Conservation (phyloP, 129 eudicot genomes). For the Erigeron canadensis region DNA sequence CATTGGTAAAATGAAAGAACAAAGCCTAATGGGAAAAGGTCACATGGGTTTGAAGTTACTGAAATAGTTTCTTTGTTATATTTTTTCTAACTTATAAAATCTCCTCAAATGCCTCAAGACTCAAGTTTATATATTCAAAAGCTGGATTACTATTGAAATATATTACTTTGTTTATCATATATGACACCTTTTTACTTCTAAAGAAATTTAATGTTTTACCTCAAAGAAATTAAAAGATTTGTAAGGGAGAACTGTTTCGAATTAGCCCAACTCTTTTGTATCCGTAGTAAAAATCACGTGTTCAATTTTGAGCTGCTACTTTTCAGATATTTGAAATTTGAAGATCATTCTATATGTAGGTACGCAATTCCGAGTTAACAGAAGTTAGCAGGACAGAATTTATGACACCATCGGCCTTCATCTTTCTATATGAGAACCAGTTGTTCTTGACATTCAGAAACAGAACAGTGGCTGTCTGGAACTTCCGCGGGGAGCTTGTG, state of each 20-base stretch:
- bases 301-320: neutral
- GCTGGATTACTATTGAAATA: neutral
- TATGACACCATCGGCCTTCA: slow-evolving; percentile 29
- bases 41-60: neutral
- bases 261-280: neutral
- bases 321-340: slow-evolving; percentile 3
- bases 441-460: slow-evolving; percentile 29
- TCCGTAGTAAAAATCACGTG: neutral
- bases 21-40: neutral
- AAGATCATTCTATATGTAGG: slow-evolving; percentile 16
- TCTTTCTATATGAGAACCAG: slow-evolving; percentile 27
- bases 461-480: slow-evolving; percentile 31
- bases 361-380: slow-evolving; percentile 22
- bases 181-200: neutral
- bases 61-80: neutral
- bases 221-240: too few species aligned
- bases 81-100: neutral
- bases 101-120: neutral
- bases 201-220: too few species aligned
- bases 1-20: neutral
- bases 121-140: neutral
- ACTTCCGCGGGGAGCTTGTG: slow-evolving; percentile 30
- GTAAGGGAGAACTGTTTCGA: neutral
- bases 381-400: slow-evolving; percentile 25
- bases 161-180: neutral